Evolutionary conservation across 768 basidiomycete species (phyloP).

Genomic region (Calocera cornea): DNA sequence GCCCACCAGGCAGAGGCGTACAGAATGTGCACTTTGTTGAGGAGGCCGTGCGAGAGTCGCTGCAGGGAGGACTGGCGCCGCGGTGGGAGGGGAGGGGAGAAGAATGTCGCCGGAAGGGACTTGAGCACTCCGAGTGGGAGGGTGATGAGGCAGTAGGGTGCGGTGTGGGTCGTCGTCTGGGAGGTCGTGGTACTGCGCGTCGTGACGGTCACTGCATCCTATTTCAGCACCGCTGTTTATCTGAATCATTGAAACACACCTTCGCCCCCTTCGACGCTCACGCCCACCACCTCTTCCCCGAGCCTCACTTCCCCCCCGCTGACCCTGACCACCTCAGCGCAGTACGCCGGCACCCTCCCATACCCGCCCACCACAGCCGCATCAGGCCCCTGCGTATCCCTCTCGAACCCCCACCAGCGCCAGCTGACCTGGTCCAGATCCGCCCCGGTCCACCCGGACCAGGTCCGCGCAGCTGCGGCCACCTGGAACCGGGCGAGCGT

Average conservation of each 20-base stretch:
- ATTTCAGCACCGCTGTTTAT: not conserved
- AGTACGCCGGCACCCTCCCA: not conserved
- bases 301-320: slow-evolving; percentile 8
- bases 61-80: slow-evolving; percentile 12
- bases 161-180: slow-evolving; percentile 5
- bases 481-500: not conserved
- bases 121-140: slow-evolving; percentile 20
- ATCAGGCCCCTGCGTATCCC: slow-evolving; percentile 12
- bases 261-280: not conserved
- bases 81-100: slow-evolving; percentile 16
- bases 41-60: slow-evolving; percentile 16
- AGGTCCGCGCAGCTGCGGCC: slow-evolving; percentile 4
- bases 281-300: not conserved
- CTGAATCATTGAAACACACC: not conserved
- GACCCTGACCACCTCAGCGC: slow-evolving; percentile 5
- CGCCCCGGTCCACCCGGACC: slow-evolving; percentile 14
- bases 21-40: slow-evolving; percentile 21
- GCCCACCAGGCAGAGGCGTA: slow-evolving; percentile 21
- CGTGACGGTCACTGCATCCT: not conserved
- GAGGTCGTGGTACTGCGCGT: not conserved
- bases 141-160: slow-evolving; percentile 10
- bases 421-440: slow-evolving; percentile 12
- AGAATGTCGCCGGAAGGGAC: slow-evolving; percentile 6
- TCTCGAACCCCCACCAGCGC: slow-evolving; percentile 15
- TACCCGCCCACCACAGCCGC: slow-evolving; percentile 9